Evolutionary conservation across 2,329 filamentous ascomycete species (phyloP).

Genomic region (Cadophora sp.): DNA sequence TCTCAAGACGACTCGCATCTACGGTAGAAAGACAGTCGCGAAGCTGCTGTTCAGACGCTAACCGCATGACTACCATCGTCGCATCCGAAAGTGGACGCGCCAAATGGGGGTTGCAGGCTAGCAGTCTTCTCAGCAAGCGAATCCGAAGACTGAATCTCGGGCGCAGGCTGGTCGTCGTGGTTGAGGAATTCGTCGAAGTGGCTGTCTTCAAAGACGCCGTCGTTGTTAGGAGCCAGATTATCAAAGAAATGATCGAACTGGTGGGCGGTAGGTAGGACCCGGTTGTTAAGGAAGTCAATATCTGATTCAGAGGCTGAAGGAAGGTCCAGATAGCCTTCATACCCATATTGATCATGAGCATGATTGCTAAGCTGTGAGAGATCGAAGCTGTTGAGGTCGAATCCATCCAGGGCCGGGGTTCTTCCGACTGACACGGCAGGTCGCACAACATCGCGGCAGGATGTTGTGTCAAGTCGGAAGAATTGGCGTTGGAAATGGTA

Average conservation of each 20-base stretch:
- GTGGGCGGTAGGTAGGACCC: constrained; percentile 77
- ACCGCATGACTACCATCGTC: constrained; percentile 77
- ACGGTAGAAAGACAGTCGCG: constrained; percentile 43
- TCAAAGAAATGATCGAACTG: constrained; percentile 69
- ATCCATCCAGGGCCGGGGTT: constrained; percentile 45
- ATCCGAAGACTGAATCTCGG: constrained; percentile 47
- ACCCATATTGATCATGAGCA: constrained; percentile 69
- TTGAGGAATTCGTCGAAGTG: constrained; percentile 60
- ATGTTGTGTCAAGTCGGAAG: constrained; percentile 98
- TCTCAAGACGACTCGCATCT: constrained; percentile 38
- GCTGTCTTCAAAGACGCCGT: constrained; percentile 59
- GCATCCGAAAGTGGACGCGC: constrained; percentile 77
- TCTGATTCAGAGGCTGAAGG: constrained; percentile 73
- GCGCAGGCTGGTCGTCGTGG: constrained; percentile 53
- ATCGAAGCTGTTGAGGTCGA: constrained; percentile 38
- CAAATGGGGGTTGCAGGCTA: constrained; percentile 76
- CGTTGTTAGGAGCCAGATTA: constrained; percentile 69
- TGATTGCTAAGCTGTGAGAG: constrained; percentile 59
- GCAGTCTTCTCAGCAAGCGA: constrained; percentile 55
- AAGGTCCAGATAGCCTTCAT: constrained; percentile 74
- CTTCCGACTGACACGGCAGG: constrained; percentile 99
- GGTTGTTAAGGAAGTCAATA: constrained; percentile 78
- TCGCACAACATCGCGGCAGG: constrained; percentile 99
- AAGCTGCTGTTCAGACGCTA: constrained; percentile 61
- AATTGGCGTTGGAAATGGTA: constrained; percentile 42